These are phyloP conservation scores for Calonectria pteridis DNA, from an alignment of 2,329 filamentous ascomycete genomes.

Conservation along the genomic window DNA sequence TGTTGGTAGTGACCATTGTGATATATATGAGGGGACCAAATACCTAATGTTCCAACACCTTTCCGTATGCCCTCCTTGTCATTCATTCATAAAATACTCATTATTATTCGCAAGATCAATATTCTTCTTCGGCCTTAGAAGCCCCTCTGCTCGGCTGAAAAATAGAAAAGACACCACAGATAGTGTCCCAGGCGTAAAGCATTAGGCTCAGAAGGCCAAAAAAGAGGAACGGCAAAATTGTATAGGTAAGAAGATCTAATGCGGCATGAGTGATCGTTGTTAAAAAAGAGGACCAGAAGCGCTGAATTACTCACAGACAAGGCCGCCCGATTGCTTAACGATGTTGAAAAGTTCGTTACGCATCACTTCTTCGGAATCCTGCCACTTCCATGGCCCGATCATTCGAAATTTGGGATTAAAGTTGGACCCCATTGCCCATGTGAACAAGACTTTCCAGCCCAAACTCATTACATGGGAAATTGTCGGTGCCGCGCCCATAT, in stretches of 20 bases:
- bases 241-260: constrained; percentile 52
- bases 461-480: constrained; percentile 50
- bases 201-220: constrained; percentile 50
- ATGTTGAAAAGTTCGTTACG: constrained; percentile 55
- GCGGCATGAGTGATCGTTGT: constrained; percentile 21
- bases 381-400: constrained; percentile 57
- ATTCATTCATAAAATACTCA: not conserved
- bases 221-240: constrained; percentile 51
- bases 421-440: constrained; percentile 63
- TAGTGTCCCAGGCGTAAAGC: constrained; percentile 40
- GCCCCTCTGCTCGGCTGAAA: too few relatives aligned
- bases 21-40: not conserved
- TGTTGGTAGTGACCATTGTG: too few relatives aligned
- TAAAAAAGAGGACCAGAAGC: fast-evolving
- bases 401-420: constrained; percentile 64
- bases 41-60: not conserved
- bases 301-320: constrained; percentile 49
- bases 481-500: constrained; percentile 58
- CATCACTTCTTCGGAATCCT: constrained; percentile 54
- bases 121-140: not conserved
- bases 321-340: constrained; percentile 52
- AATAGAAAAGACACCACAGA: constrained; percentile 22
- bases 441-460: constrained; percentile 54
- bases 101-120: not conserved
- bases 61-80: not conserved